phyloP scores from a whole-genome alignment of 2,329 filamentous ascomycete species.

The Colletotrichum liriopes region DNA sequence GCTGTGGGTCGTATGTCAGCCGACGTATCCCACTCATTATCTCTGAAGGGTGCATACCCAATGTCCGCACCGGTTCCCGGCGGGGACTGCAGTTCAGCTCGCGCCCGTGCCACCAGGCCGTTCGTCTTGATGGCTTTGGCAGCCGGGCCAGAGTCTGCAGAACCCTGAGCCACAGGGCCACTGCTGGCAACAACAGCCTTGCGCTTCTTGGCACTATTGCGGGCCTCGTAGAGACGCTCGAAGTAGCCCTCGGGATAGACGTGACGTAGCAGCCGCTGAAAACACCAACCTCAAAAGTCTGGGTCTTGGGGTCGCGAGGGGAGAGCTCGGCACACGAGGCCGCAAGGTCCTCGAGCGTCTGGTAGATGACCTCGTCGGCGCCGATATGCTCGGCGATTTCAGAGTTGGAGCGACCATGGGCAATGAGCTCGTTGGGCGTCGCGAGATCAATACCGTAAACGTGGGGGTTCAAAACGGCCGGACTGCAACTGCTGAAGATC shows the following conservation, averaged over 20 bases:
- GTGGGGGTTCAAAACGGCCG: conserved; percentile 51
- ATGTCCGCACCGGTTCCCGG: conserved; percentile 24
- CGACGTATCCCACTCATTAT: not conserved
- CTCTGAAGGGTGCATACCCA: conserved; percentile 2
- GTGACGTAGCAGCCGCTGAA: conserved; percentile 93
- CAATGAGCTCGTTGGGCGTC: conserved; percentile 55
- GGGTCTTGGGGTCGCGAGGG: conserved; percentile 66
- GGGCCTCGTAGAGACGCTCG: conserved; percentile 80
- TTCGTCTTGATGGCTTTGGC: conserved; percentile 27
- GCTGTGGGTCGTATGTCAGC: conserved; percentile 13
- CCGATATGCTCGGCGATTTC: conserved; percentile 62
- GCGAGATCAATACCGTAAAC: conserved; percentile 66
- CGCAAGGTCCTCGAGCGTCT: conserved; percentile 81
- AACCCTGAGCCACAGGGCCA: conserved; percentile 18
- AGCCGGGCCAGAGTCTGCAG: conserved; percentile 13
- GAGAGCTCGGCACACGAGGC: conserved; percentile 82
- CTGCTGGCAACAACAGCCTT: conserved; percentile 30
- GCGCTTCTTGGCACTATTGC: conserved; percentile 75
- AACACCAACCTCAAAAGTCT: conserved; percentile 89
- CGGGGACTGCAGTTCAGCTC: conserved; percentile 17
- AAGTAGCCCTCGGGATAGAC: conserved; percentile 85
- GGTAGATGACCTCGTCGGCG: conserved; percentile 70
- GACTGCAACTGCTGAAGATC: conserved; percentile 83
- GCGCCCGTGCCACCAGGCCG: conserved; percentile 9
- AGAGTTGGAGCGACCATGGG: conserved; percentile 56